Evolutionary conservation across 148 eudicot species (phyloP).

Genomic region (Arctostaphylos glauca): DNA sequence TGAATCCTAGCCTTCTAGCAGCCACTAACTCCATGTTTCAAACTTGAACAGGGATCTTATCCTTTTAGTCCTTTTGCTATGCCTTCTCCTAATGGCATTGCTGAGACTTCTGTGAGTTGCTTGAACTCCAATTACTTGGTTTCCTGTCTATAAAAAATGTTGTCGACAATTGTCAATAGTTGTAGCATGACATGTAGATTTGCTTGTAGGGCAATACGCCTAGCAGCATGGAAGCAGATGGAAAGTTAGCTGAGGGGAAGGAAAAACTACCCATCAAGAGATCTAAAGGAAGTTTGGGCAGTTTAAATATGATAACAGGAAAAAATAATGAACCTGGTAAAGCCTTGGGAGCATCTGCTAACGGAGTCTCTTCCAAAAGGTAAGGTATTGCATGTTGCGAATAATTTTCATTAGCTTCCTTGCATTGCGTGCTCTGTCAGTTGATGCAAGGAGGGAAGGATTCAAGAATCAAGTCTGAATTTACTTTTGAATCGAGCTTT

Average conservation of each 20-base stretch:
- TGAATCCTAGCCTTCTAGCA: neutral
- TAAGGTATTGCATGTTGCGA: slow-evolving; percentile 19
- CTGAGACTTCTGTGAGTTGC: slow-evolving; percentile 85
- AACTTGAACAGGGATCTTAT: slow-evolving; percentile 73
- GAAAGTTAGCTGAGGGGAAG: slow-evolving; percentile 79
- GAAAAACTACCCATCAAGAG: slow-evolving; percentile 94
- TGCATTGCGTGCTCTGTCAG: neutral
- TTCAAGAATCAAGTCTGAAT: too few species aligned
- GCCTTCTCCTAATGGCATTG: slow-evolving; percentile 82
- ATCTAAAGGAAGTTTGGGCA: slow-evolving; percentile 91
- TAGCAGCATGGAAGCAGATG: slow-evolving; percentile 64
- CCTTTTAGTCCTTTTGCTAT: slow-evolving; percentile 93
- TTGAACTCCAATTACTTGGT: neutral
- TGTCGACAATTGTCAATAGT: neutral
- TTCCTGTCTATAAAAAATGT: neutral
- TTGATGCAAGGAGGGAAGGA: too few species aligned
- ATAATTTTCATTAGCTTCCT: neutral
- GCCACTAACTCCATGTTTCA: slow-evolving; percentile 9
- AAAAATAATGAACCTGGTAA: slow-evolving; percentile 69
- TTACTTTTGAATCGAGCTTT: too few species aligned
- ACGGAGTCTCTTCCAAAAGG: slow-evolving; percentile 89
- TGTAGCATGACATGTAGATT: slow-evolving; percentile 17
- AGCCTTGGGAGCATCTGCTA: slow-evolving; percentile 57
- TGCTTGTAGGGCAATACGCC: slow-evolving; percentile 57
- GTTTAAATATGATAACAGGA: slow-evolving; percentile 91